phyloP scores from a whole-genome alignment of 441 rosid genomes.

The Pelargonium citronellum region DNA sequence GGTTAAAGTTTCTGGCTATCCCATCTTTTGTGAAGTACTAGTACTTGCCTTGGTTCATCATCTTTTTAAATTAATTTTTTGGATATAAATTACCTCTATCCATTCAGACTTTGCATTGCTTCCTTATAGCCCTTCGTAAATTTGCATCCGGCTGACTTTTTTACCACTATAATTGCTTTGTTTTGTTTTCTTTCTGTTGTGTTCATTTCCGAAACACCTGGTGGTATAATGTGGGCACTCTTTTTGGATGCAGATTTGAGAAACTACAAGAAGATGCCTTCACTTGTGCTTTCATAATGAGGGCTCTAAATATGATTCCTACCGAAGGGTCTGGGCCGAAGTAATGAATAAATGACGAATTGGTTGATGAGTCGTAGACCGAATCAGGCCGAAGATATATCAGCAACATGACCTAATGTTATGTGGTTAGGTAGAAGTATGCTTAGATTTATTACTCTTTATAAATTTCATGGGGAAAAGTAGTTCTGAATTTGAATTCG shows the following conservation, averaged over 20 bases:
- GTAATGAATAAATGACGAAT: neutral
- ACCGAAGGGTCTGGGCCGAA: slow-evolving; percentile 19
- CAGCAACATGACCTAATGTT: neutral
- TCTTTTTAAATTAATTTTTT: neutral
- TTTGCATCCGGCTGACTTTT: too few relatives aligned
- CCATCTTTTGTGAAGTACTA: neutral
- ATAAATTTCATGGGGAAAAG: neutral
- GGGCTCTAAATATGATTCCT: slow-evolving; percentile 66
- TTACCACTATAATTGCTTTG: too few relatives aligned
- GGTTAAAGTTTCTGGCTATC: neutral
- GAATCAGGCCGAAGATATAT: neutral
- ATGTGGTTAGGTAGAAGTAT: neutral
- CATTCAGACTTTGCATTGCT: neutral
- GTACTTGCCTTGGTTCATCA: neutral
- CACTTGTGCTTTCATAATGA: slow-evolving; percentile 54
- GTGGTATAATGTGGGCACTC: neutral
- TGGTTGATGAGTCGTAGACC: neutral
- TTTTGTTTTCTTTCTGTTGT: neutral
- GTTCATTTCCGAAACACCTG: slow-evolving; percentile 6
- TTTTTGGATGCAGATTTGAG: slow-evolving; percentile 61
- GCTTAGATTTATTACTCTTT: neutral
- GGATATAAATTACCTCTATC: neutral
- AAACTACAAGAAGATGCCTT: slow-evolving; percentile 82
- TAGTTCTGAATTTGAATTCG: neutral
- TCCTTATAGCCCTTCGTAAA: neutral